These are phyloP conservation scores for Entomortierella beljakovae DNA, from an alignment of 192 early-diverging fungal species.

Conservation along the genomic window DNA sequence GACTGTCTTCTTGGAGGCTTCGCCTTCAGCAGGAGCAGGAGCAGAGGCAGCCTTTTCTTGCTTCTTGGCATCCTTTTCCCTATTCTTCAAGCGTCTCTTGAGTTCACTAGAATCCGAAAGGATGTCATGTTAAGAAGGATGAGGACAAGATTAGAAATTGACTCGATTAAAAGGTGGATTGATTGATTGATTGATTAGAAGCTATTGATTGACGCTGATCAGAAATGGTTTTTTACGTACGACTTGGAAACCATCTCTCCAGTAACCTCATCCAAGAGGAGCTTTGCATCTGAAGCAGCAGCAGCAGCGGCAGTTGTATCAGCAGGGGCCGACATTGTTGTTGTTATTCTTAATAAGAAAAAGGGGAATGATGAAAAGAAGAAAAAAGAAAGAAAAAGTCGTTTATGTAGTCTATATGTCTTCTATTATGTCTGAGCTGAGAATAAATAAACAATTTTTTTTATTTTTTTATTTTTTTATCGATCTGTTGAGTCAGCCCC, in stretches of 20 bases:
- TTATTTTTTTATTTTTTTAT: too few relatives aligned
- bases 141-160: background rate
- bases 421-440: too few relatives aligned
- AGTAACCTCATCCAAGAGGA: conserved; percentile 83
- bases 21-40: conserved; percentile 61
- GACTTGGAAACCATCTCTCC: conserved; percentile 96
- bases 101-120: conserved; percentile 75
- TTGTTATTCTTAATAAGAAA: background rate
- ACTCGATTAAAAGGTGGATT: background rate
- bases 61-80: conserved; percentile 91
- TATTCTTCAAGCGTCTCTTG: conserved; percentile 90
- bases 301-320: conserved; percentile 24
- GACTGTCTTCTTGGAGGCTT: conserved; percentile 56
- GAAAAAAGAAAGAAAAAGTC: conserved; percentile 2
- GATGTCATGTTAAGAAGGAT: background rate
- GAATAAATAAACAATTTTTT: too few relatives aligned
- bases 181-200: background rate
- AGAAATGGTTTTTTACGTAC: conserved; percentile 59
- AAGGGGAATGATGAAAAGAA: background rate
- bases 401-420: background rate
- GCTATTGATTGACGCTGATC: background rate
- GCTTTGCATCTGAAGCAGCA: conserved; percentile 57
- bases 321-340: conserved; percentile 21
- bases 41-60: conserved; percentile 68
- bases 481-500: too few relatives aligned